phyloP scores from a whole-genome alignment of 768 basidiomycete genomes.

The Hysterangium stoloniferum region DNA sequence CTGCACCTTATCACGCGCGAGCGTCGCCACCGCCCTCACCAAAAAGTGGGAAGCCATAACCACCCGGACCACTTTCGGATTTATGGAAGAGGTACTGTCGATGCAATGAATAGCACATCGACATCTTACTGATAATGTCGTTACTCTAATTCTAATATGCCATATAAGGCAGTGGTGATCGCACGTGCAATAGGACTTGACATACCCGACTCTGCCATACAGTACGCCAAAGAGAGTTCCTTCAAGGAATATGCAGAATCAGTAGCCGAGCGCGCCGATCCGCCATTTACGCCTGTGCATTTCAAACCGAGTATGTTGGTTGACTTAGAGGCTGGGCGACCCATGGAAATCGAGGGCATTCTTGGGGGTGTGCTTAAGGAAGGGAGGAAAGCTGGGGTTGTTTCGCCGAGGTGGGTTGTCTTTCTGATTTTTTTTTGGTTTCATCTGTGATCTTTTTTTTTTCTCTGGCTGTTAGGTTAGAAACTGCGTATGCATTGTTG shows the following conservation, averaged over 20 bases:
- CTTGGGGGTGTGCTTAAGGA: slow-evolving; percentile 19
- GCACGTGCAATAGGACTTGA: slow-evolving; percentile 18
- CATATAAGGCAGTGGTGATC: slow-evolving; percentile 18
- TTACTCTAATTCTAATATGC: not conserved
- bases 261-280: slow-evolving; percentile 15
- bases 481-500: not conserved
- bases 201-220: slow-evolving; percentile 20
- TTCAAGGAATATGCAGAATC: not conserved
- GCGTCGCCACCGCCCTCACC: slow-evolving; percentile 15
- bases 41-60: slow-evolving; percentile 15
- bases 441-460: not conserved
- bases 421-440: not conserved
- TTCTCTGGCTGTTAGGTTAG: not conserved
- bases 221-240: slow-evolving; percentile 17
- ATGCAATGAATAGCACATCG: not conserved
- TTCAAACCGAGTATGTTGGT: slow-evolving; percentile 32
- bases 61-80: slow-evolving; percentile 7
- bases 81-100: slow-evolving; percentile 25
- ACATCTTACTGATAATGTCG: not conserved
- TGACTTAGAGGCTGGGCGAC: slow-evolving; percentile 28
- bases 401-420: not conserved
- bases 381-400: not conserved
- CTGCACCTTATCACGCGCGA: not conserved
- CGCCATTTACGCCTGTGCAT: not conserved
- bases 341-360: slow-evolving; percentile 33